A percentile compares a stretch with the other conserved stretches of the same genome.
Conservation (phyloP, 768 basidiomycete genomes). For the Tylopilus intermedius region DNA sequence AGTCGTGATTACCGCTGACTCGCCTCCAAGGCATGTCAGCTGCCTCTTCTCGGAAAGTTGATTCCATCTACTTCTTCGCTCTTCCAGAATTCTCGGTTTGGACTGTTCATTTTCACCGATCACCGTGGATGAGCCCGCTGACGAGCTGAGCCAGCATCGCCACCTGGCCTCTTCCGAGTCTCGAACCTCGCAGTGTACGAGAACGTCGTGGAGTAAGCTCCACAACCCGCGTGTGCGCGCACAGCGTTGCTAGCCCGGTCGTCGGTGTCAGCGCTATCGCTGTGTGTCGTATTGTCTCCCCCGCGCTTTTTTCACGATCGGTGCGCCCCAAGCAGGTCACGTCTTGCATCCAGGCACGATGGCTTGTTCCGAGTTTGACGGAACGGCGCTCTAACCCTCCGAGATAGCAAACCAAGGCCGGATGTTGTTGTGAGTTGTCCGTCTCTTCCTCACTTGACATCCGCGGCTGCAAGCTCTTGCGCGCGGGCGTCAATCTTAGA, state of each 20-base stretch:
- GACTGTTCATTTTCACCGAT: constrained; percentile 23
- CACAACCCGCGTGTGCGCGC: constrained; percentile 5
- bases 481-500: background rate
- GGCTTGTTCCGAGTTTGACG: constrained; percentile 6
- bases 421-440: background rate
- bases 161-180: constrained; percentile 1
- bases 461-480: background rate
- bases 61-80: constrained; percentile 13
- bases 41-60: constrained; percentile 15
- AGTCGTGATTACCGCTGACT: constrained; percentile 23
- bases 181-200: constrained; percentile 4
- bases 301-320: background rate
- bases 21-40: constrained; percentile 23
- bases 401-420: background rate
- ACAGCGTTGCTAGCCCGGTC: background rate
- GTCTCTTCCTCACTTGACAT: background rate
- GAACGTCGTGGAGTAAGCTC: constrained; percentile 1
- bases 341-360: background rate
- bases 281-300: background rate
- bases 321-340: background rate
- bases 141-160: constrained; percentile 19
- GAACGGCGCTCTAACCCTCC: constrained; percentile 9
- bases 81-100: constrained; percentile 23
- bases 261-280: background rate
- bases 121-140: constrained; percentile 14